These are phyloP conservation scores for Oryza glaberrima DNA, from an alignment of 176 grass and related monocot species.

Conservation along the genomic window DNA sequence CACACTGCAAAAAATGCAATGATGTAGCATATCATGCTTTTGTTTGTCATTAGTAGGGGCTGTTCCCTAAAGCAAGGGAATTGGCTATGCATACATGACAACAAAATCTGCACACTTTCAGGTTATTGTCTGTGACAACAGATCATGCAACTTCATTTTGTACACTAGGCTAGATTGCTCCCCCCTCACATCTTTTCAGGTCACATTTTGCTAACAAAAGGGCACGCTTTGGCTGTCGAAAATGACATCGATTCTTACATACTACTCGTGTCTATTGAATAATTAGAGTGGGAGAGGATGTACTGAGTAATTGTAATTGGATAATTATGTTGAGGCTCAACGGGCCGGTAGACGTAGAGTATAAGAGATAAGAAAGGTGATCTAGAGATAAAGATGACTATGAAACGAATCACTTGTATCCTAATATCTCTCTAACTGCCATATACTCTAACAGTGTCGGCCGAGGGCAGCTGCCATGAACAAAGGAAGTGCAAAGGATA, in stretches of 20 bases:
- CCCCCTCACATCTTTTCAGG: constrained; percentile 37
- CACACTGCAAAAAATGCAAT: constrained; percentile 29
- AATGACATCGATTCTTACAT: constrained; percentile 24
- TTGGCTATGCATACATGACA: constrained; percentile 9
- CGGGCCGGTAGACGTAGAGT: no score
- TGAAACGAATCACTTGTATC: no score
- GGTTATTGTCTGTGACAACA: constrained; percentile 37
- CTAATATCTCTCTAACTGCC: no score
- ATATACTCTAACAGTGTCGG: background rate
- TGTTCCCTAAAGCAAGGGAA: constrained; percentile 49
- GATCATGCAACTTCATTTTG: constrained; percentile 14
- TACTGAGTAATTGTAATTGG: no score
- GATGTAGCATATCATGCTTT: constrained; percentile 17
- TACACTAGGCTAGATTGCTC: background rate
- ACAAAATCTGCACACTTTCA: constrained; percentile 41
- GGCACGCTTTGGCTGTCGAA: background rate
- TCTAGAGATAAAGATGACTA: no score
- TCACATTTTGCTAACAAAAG: constrained; percentile 21
- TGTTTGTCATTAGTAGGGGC: constrained; percentile 18
- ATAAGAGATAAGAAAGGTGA: no score
- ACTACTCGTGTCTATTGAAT: background rate
- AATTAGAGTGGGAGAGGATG: no score
- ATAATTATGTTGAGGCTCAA: no score
- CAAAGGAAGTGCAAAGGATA: constrained; percentile 8
- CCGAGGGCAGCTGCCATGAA: constrained; percentile 22